Evolutionary conservation across 2,329 filamentous ascomycete species (phyloP).

Genomic region (Alternaria ethzedia): DNA sequence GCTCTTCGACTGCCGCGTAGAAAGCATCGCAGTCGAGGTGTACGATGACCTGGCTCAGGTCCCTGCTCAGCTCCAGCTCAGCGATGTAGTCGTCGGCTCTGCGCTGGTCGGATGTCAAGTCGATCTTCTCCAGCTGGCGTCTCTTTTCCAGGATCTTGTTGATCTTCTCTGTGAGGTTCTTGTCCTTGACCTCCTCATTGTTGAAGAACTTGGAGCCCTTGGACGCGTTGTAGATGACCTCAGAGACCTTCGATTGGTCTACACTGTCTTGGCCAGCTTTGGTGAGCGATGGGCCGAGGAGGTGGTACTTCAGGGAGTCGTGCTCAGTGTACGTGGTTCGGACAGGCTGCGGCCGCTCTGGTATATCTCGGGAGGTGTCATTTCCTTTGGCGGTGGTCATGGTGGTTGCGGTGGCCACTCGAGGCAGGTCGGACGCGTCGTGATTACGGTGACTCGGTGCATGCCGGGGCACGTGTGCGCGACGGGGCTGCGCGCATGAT

Average conservation of each 20-base stretch:
- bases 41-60: slow-evolving; percentile 83
- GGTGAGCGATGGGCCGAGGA: slow-evolving; percentile 87
- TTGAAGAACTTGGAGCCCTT: slow-evolving; percentile 97
- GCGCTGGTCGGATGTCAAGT: slow-evolving; percentile 74
- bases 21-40: slow-evolving; percentile 98
- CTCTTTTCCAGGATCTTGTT: slow-evolving; percentile 78
- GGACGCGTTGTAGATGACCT: slow-evolving; percentile 95
- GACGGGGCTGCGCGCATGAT: slow-evolving; percentile 14
- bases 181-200: slow-evolving; percentile 84
- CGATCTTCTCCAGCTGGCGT: slow-evolving; percentile 73
- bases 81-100: slow-evolving; percentile 81
- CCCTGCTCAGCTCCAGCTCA: slow-evolving; percentile 77
- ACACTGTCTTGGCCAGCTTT: slow-evolving; percentile 93
- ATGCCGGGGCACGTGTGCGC: slow-evolving; percentile 14
- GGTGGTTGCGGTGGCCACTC: slow-evolving; percentile 15
- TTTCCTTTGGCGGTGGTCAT: slow-evolving; percentile 11
- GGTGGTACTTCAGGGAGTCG: slow-evolving; percentile 82
- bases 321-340: slow-evolving; percentile 49
- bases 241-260: slow-evolving; percentile 93
- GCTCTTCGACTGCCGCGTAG: slow-evolving; percentile 88
- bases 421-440: slow-evolving; percentile 17
- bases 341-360: slow-evolving; percentile 23
- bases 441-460: slow-evolving; percentile 10
- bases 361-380: not conserved
- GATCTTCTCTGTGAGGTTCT: slow-evolving; percentile 84